Evolutionary conservation across 495 filamentous ascomycete genomes (phyloP).

Genomic region (Glonium stellatum): DNA sequence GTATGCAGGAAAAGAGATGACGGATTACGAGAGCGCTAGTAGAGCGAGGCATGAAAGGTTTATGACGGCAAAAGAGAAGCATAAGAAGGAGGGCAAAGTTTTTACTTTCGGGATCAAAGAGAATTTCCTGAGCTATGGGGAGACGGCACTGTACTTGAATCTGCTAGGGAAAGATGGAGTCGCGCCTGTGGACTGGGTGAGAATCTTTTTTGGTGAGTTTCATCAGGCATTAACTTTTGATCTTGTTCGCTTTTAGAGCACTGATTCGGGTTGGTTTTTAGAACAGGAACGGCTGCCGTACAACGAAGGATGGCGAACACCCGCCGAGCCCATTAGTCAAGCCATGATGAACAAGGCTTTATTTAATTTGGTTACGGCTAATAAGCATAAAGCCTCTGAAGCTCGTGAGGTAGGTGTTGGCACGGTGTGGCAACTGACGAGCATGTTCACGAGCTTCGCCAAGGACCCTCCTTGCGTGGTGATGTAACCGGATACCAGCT

Average conservation of each 20-base stretch:
- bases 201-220: neutral
- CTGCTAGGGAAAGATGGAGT: conserved; percentile 6
- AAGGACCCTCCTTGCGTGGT: too few species aligned
- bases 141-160: conserved; percentile 19
- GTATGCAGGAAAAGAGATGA: neutral
- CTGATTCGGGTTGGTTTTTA: neutral
- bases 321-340: neutral
- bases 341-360: neutral
- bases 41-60: neutral
- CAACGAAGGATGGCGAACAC: neutral
- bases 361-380: neutral
- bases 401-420: neutral
- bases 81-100: neutral
- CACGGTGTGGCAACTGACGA: neutral
- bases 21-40: neutral
- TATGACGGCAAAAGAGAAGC: neutral
- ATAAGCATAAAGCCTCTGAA: neutral
- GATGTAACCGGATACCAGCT: too few species aligned
- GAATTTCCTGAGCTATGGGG: conserved; percentile 18
- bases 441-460: neutral
- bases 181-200: neutral
- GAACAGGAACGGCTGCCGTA: neutral
- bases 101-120: conserved; percentile 16
- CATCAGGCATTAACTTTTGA: too few species aligned
- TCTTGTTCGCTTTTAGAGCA: neutral